phyloP scores from a whole-genome alignment of 2,329 filamentous ascomycete species.

The Pseudopithomyces chartarum region DNA sequence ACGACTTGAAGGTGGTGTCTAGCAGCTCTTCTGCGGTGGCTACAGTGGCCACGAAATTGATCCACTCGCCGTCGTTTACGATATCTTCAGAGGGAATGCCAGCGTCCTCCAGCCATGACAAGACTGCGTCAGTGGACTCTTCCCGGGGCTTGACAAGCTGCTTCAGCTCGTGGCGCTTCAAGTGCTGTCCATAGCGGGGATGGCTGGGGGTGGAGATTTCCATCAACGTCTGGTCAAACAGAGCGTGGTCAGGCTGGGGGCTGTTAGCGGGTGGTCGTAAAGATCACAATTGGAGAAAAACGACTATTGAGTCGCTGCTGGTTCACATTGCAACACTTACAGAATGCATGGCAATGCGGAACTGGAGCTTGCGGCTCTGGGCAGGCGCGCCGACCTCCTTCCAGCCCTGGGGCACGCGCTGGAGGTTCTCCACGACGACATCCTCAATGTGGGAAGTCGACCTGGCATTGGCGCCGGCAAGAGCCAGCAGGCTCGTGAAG shows the following conservation, averaged over 20 bases:
- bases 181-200: constrained; percentile 63
- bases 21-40: constrained; percentile 61
- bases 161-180: constrained; percentile 65
- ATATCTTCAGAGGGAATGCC: constrained; percentile 54
- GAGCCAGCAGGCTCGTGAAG: constrained; percentile 39
- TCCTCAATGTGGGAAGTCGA: constrained; percentile 31
- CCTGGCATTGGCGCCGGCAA: constrained; percentile 33
- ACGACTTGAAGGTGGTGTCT: constrained; percentile 63
- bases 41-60: constrained; percentile 62
- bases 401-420: constrained; percentile 44
- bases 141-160: constrained; percentile 58
- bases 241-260: constrained; percentile 53
- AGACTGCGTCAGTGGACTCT: constrained; percentile 55
- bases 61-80: constrained; percentile 63
- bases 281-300: background rate
- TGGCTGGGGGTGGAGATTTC: constrained; percentile 66
- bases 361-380: constrained; percentile 38
- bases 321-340: constrained; percentile 25
- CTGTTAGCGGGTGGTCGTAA: constrained; percentile 20
- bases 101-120: constrained; percentile 61
- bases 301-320: too few species aligned
- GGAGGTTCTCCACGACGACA: constrained; percentile 39
- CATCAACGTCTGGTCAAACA: constrained; percentile 64
- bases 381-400: constrained; percentile 38
- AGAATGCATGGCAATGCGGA: constrained; percentile 47